These are phyloP conservation scores for Neohortaea acidophila DNA, from an alignment of 495 filamentous ascomycete genomes.

Conservation along the genomic window DNA sequence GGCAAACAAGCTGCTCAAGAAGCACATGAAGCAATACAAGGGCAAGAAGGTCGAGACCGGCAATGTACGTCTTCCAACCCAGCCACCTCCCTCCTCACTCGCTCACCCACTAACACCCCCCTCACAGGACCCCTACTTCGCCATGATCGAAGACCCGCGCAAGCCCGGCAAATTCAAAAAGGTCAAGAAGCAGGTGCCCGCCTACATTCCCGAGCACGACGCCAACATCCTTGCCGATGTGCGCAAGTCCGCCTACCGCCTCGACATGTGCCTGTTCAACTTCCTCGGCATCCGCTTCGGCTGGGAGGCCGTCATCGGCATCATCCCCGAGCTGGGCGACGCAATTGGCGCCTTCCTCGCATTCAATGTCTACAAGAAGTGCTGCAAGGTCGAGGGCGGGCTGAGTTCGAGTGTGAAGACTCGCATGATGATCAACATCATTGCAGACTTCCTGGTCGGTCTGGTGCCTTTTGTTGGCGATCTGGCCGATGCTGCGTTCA, in stretches of 20 bases:
- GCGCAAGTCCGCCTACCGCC: conserved; percentile 61
- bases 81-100: background rate
- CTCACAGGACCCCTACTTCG: conserved; percentile 29
- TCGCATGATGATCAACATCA: conserved; percentile 65
- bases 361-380: conserved; percentile 51
- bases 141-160: conserved; percentile 18
- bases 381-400: conserved; percentile 53
- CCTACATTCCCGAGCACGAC: conserved; percentile 59
- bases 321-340: conserved; percentile 68
- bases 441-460: conserved; percentile 65
- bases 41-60: conserved; percentile 19
- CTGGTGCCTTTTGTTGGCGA: conserved; percentile 79
- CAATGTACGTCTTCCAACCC: conserved; percentile 10
- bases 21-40: conserved; percentile 27
- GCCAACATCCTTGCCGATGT: conserved; percentile 62
- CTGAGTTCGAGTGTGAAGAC: conserved; percentile 40
- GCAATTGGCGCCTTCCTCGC: conserved; percentile 52
- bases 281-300: conserved; percentile 65
- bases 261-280: conserved; percentile 68
- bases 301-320: conserved; percentile 64
- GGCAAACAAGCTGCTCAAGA: conserved; percentile 28
- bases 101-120: conserved; percentile 1
- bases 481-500: conserved; percentile 46
- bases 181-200: conserved; percentile 29
- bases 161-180: conserved; percentile 26